These are phyloP conservation scores for Russula compacta DNA, from an alignment of 768 basidiomycete species.

Conservation along the genomic window DNA sequence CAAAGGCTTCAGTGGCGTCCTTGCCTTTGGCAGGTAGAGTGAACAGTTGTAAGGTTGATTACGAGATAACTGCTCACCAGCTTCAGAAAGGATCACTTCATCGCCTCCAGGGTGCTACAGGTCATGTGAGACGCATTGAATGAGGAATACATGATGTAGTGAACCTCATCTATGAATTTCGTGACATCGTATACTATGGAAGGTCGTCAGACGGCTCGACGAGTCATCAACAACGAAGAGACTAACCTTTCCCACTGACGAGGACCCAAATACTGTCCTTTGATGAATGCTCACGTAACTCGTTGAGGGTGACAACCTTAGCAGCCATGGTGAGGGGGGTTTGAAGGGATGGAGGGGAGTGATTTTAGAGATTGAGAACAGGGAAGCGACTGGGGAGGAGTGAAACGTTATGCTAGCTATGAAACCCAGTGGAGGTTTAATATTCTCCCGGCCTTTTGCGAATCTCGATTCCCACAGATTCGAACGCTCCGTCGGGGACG, in stretches of 20 bases:
- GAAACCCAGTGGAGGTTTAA: constrained; percentile 4
- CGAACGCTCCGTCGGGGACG: constrained; percentile 3
- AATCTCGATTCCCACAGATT: constrained; percentile 7
- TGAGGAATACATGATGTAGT: background rate
- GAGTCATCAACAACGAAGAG: constrained; percentile 1
- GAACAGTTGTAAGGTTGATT: background rate
- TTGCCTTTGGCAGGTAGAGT: constrained; percentile 44
- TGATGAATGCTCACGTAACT: constrained; percentile 67
- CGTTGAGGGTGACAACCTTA: constrained; percentile 58
- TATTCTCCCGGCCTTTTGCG: constrained; percentile 16
- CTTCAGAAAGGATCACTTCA: constrained; percentile 92
- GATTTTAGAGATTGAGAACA: constrained; percentile 14
- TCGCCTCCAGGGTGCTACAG: constrained; percentile 91
- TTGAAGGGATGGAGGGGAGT: background rate
- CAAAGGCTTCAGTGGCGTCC: constrained; percentile 97
- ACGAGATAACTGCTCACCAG: constrained; percentile 42
- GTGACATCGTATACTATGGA: constrained; percentile 82
- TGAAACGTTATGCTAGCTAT: constrained; percentile 2
- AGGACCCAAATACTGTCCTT: constrained; percentile 77
- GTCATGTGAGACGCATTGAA: background rate
- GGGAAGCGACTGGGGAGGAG: constrained; percentile 16
- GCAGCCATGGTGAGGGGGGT: constrained; percentile 24
- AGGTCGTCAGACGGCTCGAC: constrained; percentile 15
- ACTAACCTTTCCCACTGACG: constrained; percentile 73
- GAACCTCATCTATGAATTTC: constrained; percentile 90